These are phyloP conservation scores for Phylloporus sp. DNA, from an alignment of 1,284 basidiomycete species.

Conservation along the genomic window DNA sequence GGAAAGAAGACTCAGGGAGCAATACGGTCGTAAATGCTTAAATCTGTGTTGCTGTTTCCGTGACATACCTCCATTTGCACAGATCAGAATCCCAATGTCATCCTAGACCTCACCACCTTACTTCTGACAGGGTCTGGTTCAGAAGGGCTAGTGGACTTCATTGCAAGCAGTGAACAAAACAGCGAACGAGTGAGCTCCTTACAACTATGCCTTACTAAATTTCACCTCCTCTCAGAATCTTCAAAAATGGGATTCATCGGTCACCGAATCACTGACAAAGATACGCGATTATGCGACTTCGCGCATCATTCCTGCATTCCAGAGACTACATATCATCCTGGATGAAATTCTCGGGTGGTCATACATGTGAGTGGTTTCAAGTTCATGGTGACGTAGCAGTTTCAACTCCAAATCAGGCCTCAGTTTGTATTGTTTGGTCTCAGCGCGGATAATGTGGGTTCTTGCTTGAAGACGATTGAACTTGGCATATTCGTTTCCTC, in stretches of 20 bases:
- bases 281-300: conserved; percentile 75
- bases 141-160: conserved; percentile 70
- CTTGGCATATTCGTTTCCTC: conserved; percentile 63
- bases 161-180: conserved; percentile 77
- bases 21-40: conserved; percentile 62
- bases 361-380: conserved; percentile 55
- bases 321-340: conserved; percentile 72
- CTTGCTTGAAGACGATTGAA: conserved; percentile 54
- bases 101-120: conserved; percentile 73
- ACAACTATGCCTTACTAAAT: conserved; percentile 15
- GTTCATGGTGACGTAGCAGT: conserved; percentile 13
- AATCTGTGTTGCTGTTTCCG: conserved; percentile 9
- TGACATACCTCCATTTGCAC: conserved; percentile 15
- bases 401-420: conserved; percentile 42
- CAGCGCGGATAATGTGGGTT: conserved; percentile 49
- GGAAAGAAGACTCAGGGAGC: conserved; percentile 62
- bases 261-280: conserved; percentile 69
- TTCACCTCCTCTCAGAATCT: conserved; percentile 54
- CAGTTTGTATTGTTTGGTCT: conserved; percentile 59
- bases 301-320: conserved; percentile 70
- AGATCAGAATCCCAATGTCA: conserved; percentile 63
- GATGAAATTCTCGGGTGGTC: conserved; percentile 81
- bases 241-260: conserved; percentile 78
- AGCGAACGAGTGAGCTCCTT: conserved; percentile 67
- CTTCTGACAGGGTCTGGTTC: conserved; percentile 71